These are phyloP conservation scores for Pseudonitzschia pungens DNA, from an alignment of 108 stramenopile genomes.

Conservation along the genomic window DNA sequence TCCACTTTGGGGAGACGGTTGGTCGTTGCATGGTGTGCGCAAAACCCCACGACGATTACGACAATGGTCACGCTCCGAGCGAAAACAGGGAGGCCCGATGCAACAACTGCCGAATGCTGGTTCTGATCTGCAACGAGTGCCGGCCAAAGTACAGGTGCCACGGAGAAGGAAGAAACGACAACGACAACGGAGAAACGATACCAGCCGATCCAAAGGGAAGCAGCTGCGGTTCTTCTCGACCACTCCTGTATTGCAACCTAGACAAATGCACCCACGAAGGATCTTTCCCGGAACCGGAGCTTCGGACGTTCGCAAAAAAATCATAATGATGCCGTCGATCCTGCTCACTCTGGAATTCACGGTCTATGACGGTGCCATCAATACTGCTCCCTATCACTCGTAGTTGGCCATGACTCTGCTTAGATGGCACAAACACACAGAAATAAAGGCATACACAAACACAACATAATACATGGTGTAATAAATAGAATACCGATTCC, in stretches of 20 bases:
- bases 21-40: slow-evolving; percentile 69
- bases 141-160: slow-evolving; percentile 51
- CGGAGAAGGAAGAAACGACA: slow-evolving; percentile 40
- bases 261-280: slow-evolving; percentile 68
- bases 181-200: not conserved
- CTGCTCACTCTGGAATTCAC: not conserved
- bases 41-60: slow-evolving; percentile 79
- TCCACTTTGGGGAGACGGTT: slow-evolving; percentile 40
- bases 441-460: too few relatives aligned
- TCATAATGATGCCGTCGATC: too few relatives aligned
- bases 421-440: too few relatives aligned
- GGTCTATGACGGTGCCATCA: not conserved
- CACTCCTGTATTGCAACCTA: slow-evolving; percentile 59
- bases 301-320: not conserved
- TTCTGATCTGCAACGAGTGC: slow-evolving; percentile 75
- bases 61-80: slow-evolving; percentile 78
- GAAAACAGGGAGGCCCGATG: slow-evolving; percentile 80
- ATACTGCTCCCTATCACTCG: too few relatives aligned
- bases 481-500: too few relatives aligned
- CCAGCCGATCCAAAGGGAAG: not conserved
- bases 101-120: slow-evolving; percentile 76
- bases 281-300: slow-evolving; percentile 40
- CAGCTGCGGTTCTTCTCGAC: not conserved
- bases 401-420: too few relatives aligned
- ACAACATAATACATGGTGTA: too few relatives aligned